Percentiles rank a stretch among this genome's conserved stretches.
Evolutionary conservation across 768 basidiomycete genomes (phyloP).

Genomic region (Multifurca ochricompacta): DNA sequence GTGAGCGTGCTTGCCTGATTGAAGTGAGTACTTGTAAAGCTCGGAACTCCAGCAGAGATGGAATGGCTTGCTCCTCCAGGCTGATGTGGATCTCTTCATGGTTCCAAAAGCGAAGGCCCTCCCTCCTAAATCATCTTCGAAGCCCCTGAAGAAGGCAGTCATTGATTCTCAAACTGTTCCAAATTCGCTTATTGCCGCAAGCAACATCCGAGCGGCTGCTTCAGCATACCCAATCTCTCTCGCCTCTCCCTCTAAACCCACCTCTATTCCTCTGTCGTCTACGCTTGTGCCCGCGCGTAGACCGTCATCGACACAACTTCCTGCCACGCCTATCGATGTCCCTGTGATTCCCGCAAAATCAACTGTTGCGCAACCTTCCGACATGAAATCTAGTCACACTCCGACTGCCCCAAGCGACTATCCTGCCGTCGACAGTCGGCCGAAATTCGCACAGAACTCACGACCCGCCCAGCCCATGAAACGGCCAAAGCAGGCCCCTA

Average conservation of each 20-base stretch:
- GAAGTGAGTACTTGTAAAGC: slow-evolving; percentile 42
- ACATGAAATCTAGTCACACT: not conserved
- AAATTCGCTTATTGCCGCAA: slow-evolving; percentile 11
- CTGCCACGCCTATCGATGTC: not conserved
- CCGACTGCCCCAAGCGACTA: not conserved
- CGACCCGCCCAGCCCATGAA: not conserved
- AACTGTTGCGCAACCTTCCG: not conserved
- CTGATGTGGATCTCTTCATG: slow-evolving; percentile 35
- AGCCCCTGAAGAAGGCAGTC: slow-evolving; percentile 1
- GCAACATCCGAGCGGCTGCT: slow-evolving; percentile 2
- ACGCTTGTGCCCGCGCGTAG: not conserved
- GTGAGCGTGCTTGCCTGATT: slow-evolving; percentile 50
- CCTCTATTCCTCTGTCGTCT: not conserved
- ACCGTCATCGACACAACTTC: not conserved
- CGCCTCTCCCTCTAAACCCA: not conserved
- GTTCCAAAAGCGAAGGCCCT: slow-evolving; percentile 18
- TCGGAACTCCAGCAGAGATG: not conserved
- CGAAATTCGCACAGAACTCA: not conserved
- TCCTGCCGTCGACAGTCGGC: not conserved
- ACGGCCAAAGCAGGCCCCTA: slow-evolving; percentile 14
- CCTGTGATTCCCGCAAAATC: not conserved
- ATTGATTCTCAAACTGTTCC: not conserved
- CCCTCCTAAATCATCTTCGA: not conserved
- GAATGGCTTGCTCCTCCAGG: slow-evolving; percentile 21
- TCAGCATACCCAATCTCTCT: not conserved